Evolutionary conservation across 1,139 yeast species (phyloP).

Genomic region (Protomyces pachydermus): DNA sequence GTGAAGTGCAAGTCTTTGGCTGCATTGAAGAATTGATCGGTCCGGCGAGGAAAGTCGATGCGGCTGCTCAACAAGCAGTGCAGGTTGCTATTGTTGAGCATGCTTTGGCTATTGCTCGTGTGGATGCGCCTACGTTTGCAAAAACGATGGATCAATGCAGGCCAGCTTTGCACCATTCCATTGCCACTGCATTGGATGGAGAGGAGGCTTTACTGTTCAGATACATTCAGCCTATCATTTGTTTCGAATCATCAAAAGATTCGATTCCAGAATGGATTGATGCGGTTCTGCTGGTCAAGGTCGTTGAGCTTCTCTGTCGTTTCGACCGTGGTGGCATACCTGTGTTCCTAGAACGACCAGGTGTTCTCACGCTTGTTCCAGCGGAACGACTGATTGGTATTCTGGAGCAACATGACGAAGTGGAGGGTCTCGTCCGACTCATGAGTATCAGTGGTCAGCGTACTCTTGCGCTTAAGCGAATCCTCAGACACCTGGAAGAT

Average conservation of each 20-base stretch:
- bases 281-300: constrained; percentile 9
- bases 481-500: constrained; percentile 33
- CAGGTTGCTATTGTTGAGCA: constrained; percentile 28
- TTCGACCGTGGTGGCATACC: constrained; percentile 30
- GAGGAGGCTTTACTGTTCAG: constrained; percentile 31
- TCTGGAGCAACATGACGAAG: constrained; percentile 31
- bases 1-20: constrained; percentile 34
- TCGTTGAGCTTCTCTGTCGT: constrained; percentile 34
- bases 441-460: constrained; percentile 30
- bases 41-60: constrained; percentile 18
- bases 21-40: constrained; percentile 37
- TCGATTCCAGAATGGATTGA: constrained; percentile 1
- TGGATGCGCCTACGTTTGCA: constrained; percentile 31
- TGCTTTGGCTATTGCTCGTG: constrained; percentile 29
- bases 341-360: constrained; percentile 29
- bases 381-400: constrained; percentile 28
- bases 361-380: constrained; percentile 30
- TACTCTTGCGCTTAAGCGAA: constrained; percentile 29
- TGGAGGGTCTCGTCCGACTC: constrained; percentile 33
- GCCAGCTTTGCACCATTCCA: constrained; percentile 35
- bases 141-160: constrained; percentile 35
- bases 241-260: neutral
- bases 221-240: constrained; percentile 35
- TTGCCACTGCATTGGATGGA: constrained; percentile 25
- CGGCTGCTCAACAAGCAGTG: constrained; percentile 25